Percentiles rank a stretch among this genome's conserved stretches.
phyloP scores from a whole-genome alignment of 2,329 filamentous ascomycete genomes.

The Tolypocladium tundrense region DNA sequence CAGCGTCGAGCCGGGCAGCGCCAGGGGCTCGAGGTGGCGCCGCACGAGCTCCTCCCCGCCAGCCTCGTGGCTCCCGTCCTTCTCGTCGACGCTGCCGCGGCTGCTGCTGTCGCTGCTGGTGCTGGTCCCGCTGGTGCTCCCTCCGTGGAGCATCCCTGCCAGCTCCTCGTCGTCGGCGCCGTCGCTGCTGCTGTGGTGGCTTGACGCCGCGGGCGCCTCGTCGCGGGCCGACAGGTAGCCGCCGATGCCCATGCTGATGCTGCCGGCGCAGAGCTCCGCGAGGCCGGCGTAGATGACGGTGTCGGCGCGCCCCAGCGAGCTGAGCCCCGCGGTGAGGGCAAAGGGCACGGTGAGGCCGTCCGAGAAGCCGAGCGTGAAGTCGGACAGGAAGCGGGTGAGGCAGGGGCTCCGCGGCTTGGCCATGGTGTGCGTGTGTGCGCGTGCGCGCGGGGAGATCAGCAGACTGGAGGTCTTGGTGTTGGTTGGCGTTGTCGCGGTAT shows the following conservation, averaged over 20 bases:
- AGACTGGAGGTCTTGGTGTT: not conserved
- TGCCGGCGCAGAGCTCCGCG: conserved; percentile 60
- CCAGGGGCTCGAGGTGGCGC: conserved; percentile 21
- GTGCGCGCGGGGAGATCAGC: not conserved
- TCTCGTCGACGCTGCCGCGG: conserved; percentile 7
- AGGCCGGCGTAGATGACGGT: conserved; percentile 59
- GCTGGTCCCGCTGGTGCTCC: not conserved
- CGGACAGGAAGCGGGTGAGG: conserved; percentile 38
- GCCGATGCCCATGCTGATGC: conserved; percentile 65
- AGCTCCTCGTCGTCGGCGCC: conserved; percentile 12
- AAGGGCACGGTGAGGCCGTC: conserved; percentile 69
- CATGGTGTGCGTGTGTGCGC: conserved; percentile 4
- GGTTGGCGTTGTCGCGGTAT: not conserved
- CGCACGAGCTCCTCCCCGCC: conserved; percentile 15
- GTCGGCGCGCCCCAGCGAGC: conserved; percentile 46
- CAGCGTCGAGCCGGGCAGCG: conserved; percentile 12
- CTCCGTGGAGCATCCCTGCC: conserved; percentile 14
- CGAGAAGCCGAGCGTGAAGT: conserved; percentile 63
- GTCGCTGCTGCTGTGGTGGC: not conserved
- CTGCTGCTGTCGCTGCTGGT: conserved; percentile 3
- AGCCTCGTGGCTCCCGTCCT: not conserved
- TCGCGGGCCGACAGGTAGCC: conserved; percentile 53
- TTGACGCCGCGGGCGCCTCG: conserved; percentile 10
- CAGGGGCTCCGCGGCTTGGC: conserved; percentile 14
- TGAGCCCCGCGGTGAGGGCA: conserved; percentile 60